Evolutionary conservation across 352 stramenopile species (phyloP), one percentile per base, ranked within the genome.

Genomic region (Achlya hypogyna): DNA sequence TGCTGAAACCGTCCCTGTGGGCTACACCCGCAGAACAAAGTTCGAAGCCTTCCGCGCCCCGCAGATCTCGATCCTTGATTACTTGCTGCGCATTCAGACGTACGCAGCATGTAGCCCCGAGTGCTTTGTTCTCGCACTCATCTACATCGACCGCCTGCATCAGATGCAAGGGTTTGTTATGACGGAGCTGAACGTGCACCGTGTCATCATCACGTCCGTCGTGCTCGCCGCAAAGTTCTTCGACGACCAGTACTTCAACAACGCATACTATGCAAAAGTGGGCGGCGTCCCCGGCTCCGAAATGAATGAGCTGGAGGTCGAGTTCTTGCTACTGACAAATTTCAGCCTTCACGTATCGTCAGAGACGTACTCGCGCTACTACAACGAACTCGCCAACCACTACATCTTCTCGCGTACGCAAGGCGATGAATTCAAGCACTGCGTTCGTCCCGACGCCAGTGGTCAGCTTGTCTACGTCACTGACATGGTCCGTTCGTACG

Each of bases 191-290:
- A 99, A 99, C 72, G 95, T 99, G 29, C 96, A 99, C 72, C 93
- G 96, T 49, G 91, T 99, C 4, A 79, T 99, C 47, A 98, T 99
- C 74, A 99, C 96, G 53, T 89, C 91, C 49, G 82, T 99, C 64
- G 93, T 99, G 67, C 74, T 99, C 8, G 96, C 96, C 5, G 96
- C 97, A 65, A 99, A 99, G 79, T 99, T 99, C 77, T 99, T 99
- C 70, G 97, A 99, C 75, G 97, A 99, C 82, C 93, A 98, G 51
- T 99, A 99, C 80, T 99, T 98, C 76, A 99, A 98, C 73, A 99
- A 99, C 78, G 95, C 96, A 23, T 99, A 98, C 84, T 99, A 99
- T 74, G 93, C 97, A 20, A 99, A 98, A 73, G 91, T 98, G 31
- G 93, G 95, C 32, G 93, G 93, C 23, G 90, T 93, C 49, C 79